phyloP scores from a whole-genome alignment of 2,329 filamentous ascomycete genomes.

The Capronia americana region DNA sequence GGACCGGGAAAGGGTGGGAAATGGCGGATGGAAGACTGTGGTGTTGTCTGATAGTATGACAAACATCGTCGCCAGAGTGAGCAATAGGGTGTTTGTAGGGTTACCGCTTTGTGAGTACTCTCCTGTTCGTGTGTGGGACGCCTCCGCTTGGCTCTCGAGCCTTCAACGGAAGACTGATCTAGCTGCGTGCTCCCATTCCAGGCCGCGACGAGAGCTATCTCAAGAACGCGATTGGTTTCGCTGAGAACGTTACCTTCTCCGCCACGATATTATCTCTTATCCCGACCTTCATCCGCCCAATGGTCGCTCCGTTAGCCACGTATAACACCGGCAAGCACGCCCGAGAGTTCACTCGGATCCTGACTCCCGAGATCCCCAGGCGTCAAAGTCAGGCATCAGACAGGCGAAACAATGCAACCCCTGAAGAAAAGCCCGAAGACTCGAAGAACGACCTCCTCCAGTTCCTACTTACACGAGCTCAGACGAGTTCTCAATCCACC shows the following conservation, averaged over 20 bases:
- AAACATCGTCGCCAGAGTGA: conserved; percentile 49
- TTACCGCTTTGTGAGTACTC: conserved; percentile 46
- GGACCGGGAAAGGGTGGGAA: conserved; percentile 39
- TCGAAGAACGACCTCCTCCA: conserved; percentile 63
- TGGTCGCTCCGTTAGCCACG: conserved; percentile 57
- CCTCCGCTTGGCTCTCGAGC: not conserved
- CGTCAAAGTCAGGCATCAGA: conserved; percentile 55
- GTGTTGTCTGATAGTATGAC: conserved; percentile 47
- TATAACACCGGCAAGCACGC: conserved; percentile 58
- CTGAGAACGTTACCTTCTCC: conserved; percentile 57
- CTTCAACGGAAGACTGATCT: not conserved
- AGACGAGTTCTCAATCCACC: conserved; percentile 1
- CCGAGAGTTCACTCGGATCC: conserved; percentile 50
- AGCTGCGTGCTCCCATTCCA: not conserved
- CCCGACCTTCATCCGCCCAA: conserved; percentile 56
- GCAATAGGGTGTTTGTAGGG: conserved; percentile 55
- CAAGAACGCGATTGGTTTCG: conserved; percentile 56
- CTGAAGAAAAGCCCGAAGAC: conserved; percentile 43
- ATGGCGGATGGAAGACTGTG: conserved; percentile 46
- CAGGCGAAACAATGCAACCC: conserved; percentile 43
- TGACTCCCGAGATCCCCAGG: conserved; percentile 57
- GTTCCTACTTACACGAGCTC: conserved; percentile 50
- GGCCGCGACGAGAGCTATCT: conserved; percentile 48
- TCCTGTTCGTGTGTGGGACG: not conserved
- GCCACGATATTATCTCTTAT: conserved; percentile 55